Conservation (phyloP, 1,139 yeast species). For the Geotrichum citri-aurantii region DNA sequence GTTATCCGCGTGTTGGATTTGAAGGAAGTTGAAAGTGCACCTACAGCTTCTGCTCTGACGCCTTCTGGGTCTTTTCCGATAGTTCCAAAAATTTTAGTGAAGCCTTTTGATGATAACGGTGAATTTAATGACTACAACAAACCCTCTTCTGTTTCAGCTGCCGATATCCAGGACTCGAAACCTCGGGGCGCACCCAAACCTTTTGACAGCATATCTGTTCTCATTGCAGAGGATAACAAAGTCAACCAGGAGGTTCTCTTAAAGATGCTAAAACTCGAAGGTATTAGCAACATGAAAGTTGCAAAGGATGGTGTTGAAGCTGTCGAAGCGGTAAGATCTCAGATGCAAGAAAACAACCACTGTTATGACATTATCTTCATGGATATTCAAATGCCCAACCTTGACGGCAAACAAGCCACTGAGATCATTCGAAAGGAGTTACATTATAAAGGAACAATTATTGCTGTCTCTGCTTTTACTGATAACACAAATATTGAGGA, state of each 20-base stretch:
- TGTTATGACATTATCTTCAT: constrained; percentile 75
- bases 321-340: constrained; percentile 46
- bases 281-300: constrained; percentile 61
- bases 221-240: constrained; percentile 89
- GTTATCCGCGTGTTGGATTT: constrained; percentile 38
- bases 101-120: background rate
- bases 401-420: constrained; percentile 86
- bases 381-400: constrained; percentile 97
- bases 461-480: constrained; percentile 93
- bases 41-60: background rate
- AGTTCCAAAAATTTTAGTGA: background rate
- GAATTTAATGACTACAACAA: background rate
- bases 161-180: constrained; percentile 26
- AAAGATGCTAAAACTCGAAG: constrained; percentile 83
- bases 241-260: constrained; percentile 93
- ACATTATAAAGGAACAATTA: constrained; percentile 63
- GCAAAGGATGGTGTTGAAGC: constrained; percentile 95
- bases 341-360: background rate
- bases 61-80: background rate
- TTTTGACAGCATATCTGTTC: constrained; percentile 37
- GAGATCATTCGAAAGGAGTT: constrained; percentile 58
- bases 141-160: background rate
- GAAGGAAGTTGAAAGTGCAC: background rate
- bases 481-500: constrained; percentile 83
- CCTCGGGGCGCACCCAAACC: background rate